Evolutionary conservation across 2,329 filamentous ascomycete species (phyloP), one percentile per base, ranked within the genome.

Genomic region (Triangularia setosa): DNA sequence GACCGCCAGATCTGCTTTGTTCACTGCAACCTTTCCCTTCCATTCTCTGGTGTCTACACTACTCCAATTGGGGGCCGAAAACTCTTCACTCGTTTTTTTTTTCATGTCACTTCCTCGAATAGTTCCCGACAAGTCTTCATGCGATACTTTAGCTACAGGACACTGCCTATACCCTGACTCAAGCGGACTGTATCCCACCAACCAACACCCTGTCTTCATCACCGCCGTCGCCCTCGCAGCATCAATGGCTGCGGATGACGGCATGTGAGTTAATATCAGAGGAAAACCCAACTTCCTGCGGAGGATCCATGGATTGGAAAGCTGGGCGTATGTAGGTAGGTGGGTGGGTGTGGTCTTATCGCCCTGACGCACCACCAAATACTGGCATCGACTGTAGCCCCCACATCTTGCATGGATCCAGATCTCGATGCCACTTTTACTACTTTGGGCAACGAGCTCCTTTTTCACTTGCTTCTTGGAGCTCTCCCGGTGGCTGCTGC

Each of bases 331-430:
- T 33, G 11, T 33, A 33, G 30, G 11, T 33, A 33, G 30, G 30
- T 33, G 30, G 14, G 30, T 33, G 30, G 30, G 12, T 33, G 30
- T 3, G 30, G 30, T 33, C 30, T 33, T 33, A 33, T 33, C 30
- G 30, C 30, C 27, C 27, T 28, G 27, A 28, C 27, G 27, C 27
- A 28, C 30, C 30, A 33, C 30, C 30, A 33, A 33, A 12, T 33
- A 33, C 30, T 33, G 30, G 30, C 30, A 8, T 33, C 6, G 30
- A 21, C n/a, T 16, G 6, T 30, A 30, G 14, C 56, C 56, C 56
- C 57, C 57, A 59, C 57, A 59, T 59, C 57, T 59, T 59, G 57
- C 57, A 59, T 59, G 57, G 18, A 24, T 25, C 57, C 57, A 58
- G 56, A 58, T 59, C 57, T 44, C 57, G 57, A 59, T 58, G 23